Evolutionary conservation across 306 rosid species (phyloP).

Genomic region (Cercis canadensis): DNA sequence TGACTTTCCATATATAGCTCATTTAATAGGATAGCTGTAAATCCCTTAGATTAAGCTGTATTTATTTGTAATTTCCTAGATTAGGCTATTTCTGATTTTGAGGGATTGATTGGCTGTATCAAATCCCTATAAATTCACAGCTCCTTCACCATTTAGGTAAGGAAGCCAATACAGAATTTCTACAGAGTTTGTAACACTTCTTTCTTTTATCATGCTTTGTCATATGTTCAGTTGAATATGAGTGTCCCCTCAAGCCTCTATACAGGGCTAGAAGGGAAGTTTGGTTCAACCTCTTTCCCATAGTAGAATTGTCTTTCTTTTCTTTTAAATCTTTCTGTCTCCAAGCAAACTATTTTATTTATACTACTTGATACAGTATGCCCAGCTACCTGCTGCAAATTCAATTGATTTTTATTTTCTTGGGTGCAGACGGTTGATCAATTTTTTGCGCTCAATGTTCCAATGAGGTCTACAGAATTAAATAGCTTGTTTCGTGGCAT

Average conservation of each 20-base stretch:
- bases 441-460: slow-evolving; percentile 91
- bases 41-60: no score
- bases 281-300: neutral
- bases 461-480: slow-evolving; percentile 92
- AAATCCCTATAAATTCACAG: no score
- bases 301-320: slow-evolving; percentile 1
- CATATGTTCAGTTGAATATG: neutral
- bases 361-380: slow-evolving; percentile 3
- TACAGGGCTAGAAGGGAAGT: neutral
- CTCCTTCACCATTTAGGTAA: no score
- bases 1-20: no score
- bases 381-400: slow-evolving; percentile 8
- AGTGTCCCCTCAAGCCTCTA: neutral
- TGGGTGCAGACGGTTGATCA: slow-evolving; percentile 92
- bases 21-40: no score
- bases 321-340: slow-evolving; percentile 20
- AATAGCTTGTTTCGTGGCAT: slow-evolving; percentile 90
- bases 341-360: neutral
- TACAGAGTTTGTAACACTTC: neutral
- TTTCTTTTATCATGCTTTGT: neutral
- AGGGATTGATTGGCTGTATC: no score
- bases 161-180: no score
- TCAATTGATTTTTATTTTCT: slow-evolving; percentile 32
- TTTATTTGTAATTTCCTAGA: no score
- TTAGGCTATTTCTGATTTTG: no score